Conservation (phyloP, 2,329 filamentous ascomycete species). For the Nothophaeocryptopus gaeumannii region DNA sequence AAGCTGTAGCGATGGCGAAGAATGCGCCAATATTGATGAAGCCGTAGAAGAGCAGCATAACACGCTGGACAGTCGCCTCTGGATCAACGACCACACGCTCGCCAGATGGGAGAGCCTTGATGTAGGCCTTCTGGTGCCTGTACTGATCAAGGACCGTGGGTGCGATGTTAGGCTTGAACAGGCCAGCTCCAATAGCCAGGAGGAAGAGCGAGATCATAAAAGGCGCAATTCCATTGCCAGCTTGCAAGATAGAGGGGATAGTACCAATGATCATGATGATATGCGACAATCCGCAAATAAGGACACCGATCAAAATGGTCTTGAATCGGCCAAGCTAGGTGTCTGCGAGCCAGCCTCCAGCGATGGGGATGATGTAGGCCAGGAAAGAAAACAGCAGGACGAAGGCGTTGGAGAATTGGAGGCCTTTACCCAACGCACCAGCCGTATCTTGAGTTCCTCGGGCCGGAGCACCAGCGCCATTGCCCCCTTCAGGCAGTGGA, state of each 20-base stretch:
- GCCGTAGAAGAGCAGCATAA: slow-evolving; percentile 63
- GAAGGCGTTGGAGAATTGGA: slow-evolving; percentile 52
- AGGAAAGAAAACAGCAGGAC: slow-evolving; percentile 57
- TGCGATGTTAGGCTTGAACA: slow-evolving; percentile 75
- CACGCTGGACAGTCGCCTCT: slow-evolving; percentile 45
- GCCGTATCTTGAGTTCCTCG: slow-evolving; percentile 39
- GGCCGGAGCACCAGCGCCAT: slow-evolving; percentile 36
- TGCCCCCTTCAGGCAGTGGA: slow-evolving; percentile 50
- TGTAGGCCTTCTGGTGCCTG: slow-evolving; percentile 38
- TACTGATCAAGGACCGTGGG: slow-evolving; percentile 49
- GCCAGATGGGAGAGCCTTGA: slow-evolving; percentile 38
- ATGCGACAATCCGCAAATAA: slow-evolving; percentile 25
- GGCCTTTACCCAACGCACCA: slow-evolving; percentile 60
- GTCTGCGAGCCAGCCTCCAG: slow-evolving; percentile 25
- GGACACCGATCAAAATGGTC: slow-evolving; percentile 23
- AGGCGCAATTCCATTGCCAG: slow-evolving; percentile 22
- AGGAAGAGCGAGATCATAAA: slow-evolving; percentile 60
- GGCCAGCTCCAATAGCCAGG: slow-evolving; percentile 61
- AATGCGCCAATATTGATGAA: slow-evolving; percentile 72
- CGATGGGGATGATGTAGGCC: slow-evolving; percentile 56
- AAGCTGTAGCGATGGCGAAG: slow-evolving; percentile 63
- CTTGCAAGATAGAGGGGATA: slow-evolving; percentile 23
- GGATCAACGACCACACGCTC: slow-evolving; percentile 48
- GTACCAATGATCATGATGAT: slow-evolving; percentile 25
- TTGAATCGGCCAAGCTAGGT: slow-evolving; percentile 26